Base-by-base conservation (phyloP, 495 filamentous ascomycete genomes). In the Articulospora tetracladia region DNA sequence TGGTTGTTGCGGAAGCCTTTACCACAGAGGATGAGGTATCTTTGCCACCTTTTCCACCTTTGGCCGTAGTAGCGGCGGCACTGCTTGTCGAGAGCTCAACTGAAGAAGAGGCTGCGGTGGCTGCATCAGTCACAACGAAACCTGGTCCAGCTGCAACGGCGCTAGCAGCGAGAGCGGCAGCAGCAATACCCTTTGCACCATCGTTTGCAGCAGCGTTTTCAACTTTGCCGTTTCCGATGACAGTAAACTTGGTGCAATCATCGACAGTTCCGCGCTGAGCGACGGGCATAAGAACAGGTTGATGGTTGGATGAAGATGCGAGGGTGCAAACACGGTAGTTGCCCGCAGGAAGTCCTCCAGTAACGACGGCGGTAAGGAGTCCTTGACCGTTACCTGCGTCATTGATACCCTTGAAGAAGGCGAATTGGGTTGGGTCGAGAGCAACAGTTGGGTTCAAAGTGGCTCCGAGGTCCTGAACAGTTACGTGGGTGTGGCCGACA, bases 331-430 rank as follows among this genome's bases (percentile, higher is more conserved):
- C 79, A 61, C 87, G 82, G 71, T 88, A 90, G 74, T 80, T 79
- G 3, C 87, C 88, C 41, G 75, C 76, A 2, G 84, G 82, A 24
- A 91, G 81, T 59, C 87, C 88, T n/a, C 77, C 82, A 17, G 74
- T 70, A 15, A 91, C 84, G 11, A 65, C 63, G 50, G 85, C 80
- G 4, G 65, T 60, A 22, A 90, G 74, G 2, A 74, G 68, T 28
- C 87, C 87, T 1, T 85, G 65, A 32, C 86, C 86, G 65, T 91
- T 77, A 49, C 86, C 87, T 54, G 70, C 77, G 66, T 89, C 86
- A 68, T 90, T 89, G 75, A 91, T 84, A 63, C 88, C 87, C 75
- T 90, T 88, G 80, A 91, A 91, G 75, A 89, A 88, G 56, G 73
- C 83, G 60, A 91, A 89, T 53, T 70, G 72, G n/a, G 66, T 73